Evolutionary conservation across 345 rosid genomes (phyloP).

Genomic region (Salix arbutifolia): DNA sequence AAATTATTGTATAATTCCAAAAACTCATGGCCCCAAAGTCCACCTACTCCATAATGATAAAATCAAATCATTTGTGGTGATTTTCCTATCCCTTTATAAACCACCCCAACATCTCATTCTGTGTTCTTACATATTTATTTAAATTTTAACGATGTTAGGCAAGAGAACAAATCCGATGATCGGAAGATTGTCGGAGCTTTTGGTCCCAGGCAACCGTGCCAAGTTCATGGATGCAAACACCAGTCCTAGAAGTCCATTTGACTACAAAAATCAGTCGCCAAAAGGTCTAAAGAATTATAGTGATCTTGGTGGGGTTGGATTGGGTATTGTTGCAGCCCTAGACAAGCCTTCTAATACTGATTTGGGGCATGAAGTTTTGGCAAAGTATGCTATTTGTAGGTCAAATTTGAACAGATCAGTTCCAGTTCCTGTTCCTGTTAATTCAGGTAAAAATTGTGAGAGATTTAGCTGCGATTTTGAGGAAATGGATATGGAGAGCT

Average conservation of each 20-base stretch:
- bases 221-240: conserved; percentile 32
- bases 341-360: conserved; percentile 39
- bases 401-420: conserved; percentile 24
- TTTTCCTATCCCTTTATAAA: background rate
- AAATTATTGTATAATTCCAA: conserved; percentile 18
- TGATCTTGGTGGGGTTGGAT: conserved; percentile 62
- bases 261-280: conserved; percentile 55
- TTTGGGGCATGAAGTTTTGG: conserved; percentile 22
- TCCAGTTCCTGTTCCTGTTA: conserved; percentile 38
- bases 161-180: conserved; percentile 70
- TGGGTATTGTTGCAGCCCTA: conserved; percentile 75
- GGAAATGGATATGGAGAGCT: conserved; percentile 40
- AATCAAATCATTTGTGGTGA: background rate
- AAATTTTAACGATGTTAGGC: conserved; percentile 35
- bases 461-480: conserved; percentile 5
- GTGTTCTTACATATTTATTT: background rate
- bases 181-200: conserved; percentile 60
- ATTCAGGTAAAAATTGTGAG: conserved; percentile 18
- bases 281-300: conserved; percentile 43
- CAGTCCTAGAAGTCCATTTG: conserved; percentile 72
- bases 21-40: conserved; percentile 32
- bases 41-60: conserved; percentile 43
- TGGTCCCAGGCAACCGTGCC: conserved; percentile 50
- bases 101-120: background rate
- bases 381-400: conserved; percentile 27